Conservation (phyloP, 768 basidiomycete species). For the Astraeus odoratus region DNA sequence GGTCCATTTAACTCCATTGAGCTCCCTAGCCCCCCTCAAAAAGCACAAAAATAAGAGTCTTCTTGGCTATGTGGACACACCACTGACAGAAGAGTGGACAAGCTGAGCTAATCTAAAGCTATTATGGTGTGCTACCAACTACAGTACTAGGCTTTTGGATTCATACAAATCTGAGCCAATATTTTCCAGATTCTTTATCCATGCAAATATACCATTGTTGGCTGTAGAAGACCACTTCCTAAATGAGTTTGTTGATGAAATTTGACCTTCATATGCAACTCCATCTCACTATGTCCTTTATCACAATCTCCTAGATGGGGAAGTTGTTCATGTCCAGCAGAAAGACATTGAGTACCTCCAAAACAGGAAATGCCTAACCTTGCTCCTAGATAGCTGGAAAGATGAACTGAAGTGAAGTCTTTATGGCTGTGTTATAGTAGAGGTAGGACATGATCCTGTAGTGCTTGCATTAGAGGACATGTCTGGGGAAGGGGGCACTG, state of each 20-base stretch:
- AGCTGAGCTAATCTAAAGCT: not conserved
- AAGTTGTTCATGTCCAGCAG: conserved; percentile 15
- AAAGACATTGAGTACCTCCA: conserved; percentile 14
- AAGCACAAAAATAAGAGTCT: conserved; percentile 1
- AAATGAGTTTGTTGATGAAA: conserved; percentile 12
- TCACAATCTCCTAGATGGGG: conserved; percentile 17
- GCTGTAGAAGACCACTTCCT: conserved; percentile 15
- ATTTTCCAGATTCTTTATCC: conserved; percentile 11
- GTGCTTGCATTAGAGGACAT: conserved; percentile 22
- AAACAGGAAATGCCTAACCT: conserved; percentile 11
- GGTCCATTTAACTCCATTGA: too few species aligned
- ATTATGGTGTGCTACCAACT: not conserved
- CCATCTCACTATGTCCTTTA: conserved; percentile 20
- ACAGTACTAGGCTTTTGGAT: not conserved
- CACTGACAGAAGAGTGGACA: not conserved
- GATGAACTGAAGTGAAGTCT: conserved; percentile 18
- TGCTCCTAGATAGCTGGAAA: conserved; percentile 30
- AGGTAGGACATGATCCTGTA: conserved; percentile 17
- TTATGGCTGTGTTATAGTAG: conserved; percentile 20
- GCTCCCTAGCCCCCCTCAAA: not conserved
- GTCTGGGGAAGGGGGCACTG: conserved; percentile 13
- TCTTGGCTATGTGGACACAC: conserved; percentile 1
- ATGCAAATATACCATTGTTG: conserved; percentile 20
- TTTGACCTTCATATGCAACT: conserved; percentile 19
- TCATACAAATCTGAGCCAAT: not conserved